phyloP scores from a whole-genome alignment of 2,329 filamentous ascomycete species.

The Atkinsonella hypoxylon region DNA sequence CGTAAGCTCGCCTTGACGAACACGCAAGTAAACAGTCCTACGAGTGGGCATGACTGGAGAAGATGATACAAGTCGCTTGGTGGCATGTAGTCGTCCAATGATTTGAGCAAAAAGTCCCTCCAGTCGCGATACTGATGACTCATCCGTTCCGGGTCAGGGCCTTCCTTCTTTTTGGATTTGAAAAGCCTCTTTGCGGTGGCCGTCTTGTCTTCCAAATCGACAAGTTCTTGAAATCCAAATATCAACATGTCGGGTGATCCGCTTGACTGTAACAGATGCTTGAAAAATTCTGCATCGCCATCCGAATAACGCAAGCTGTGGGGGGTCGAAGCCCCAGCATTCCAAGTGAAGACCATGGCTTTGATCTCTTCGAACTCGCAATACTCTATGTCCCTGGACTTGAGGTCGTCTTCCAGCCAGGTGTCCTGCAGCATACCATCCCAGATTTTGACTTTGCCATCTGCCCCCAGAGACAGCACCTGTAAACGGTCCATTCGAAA shows the following conservation, averaged over 20 bases:
- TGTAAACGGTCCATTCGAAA: slow-evolving; percentile 79
- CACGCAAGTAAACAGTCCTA: slow-evolving; percentile 90
- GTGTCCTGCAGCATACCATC: slow-evolving; percentile 89
- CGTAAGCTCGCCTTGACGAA: slow-evolving; percentile 79
- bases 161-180: slow-evolving; percentile 78
- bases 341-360: slow-evolving; percentile 84
- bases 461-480: slow-evolving; percentile 75
- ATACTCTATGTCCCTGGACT: slow-evolving; percentile 67
- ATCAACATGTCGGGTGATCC: slow-evolving; percentile 79
- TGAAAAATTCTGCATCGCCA: slow-evolving; percentile 67
- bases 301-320: slow-evolving; percentile 66
- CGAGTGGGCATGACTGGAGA: slow-evolving; percentile 74
- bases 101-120: slow-evolving; percentile 77
- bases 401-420: slow-evolving; percentile 88
- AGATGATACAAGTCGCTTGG: slow-evolving; percentile 68
- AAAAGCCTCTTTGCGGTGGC: slow-evolving; percentile 93
- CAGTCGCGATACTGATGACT: slow-evolving; percentile 95
- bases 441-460: slow-evolving; percentile 78
- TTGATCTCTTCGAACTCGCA: slow-evolving; percentile 76
- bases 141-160: slow-evolving; percentile 79
- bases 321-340: slow-evolving; percentile 92
- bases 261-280: slow-evolving; percentile 63
- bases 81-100: slow-evolving; percentile 74
- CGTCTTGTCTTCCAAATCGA: slow-evolving; percentile 94
- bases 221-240: slow-evolving; percentile 97